Base-by-base conservation (phyloP, 768 basidiomycete species). In the Xerocomellus amylosporus region DNA sequence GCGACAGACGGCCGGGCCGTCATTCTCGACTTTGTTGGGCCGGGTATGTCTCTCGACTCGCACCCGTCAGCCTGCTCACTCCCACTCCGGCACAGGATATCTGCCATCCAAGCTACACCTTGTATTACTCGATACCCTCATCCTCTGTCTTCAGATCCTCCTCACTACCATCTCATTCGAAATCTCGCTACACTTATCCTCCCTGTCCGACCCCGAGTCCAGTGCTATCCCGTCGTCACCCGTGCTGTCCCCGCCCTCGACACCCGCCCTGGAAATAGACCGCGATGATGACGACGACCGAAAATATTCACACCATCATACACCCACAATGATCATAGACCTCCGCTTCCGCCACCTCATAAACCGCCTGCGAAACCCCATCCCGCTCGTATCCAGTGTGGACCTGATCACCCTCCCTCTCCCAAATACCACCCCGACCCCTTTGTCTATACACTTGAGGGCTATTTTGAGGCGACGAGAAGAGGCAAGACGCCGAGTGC, bases 11-110 rank as follows among this genome's bases (percentile, higher is more conserved):
- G 83, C n/a, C 77, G 84, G 60, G 74, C 80, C 10, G 71, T 90
- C 63, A 69, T 92, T 33, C 81, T 92, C 55, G 89, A 91, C 67
- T 91, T 91, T 64, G 79, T 91, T 54, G 89, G 90, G 51, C 77
- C 84, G 76, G 82, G 90, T 90, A 61, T 46, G 85, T 77, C 0
- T 42, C 33, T 9, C 37, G 4, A 8, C 47, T 17, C 14, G 26
- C 40, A 24, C 47, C 44, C 31, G 12, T 33, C 44, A n/a, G 20
- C 52, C 24, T 36, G 46, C 54, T 67, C 53, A 66, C 34, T 2
- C 40, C 14, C 53, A 66, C 34, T 2, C 40, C 14, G 14, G 46
- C 56, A 47, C 59, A 87, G 85, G 77, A 37, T 77, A 81, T 61
- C 64, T 68, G 34, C 87, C 90, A n/a, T 85, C 87, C 38, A 86